A percentile compares a stretch with the other conserved stretches of the same genome.
Evolutionary conservation across 116 monocot genomes (phyloP).

Genomic region (Iris pallida): DNA sequence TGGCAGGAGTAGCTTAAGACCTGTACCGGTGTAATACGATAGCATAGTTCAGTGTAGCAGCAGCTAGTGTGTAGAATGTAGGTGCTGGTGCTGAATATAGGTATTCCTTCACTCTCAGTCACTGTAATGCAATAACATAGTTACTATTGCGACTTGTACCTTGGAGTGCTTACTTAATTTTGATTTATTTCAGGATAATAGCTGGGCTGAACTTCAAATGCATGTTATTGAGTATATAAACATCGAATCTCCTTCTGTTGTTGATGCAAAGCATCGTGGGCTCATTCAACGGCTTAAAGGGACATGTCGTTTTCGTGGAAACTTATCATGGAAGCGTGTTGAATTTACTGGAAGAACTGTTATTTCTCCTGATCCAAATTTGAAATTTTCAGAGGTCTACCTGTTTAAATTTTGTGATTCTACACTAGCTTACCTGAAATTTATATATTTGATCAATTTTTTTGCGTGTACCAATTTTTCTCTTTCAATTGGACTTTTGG

Average conservation of each 20-base stretch:
- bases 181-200: slow-evolving; percentile 43
- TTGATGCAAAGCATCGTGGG: slow-evolving; percentile 62
- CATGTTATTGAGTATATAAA: slow-evolving; percentile 89
- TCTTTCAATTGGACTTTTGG: neutral
- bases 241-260: slow-evolving; percentile 77
- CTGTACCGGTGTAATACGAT: too few relatives aligned
- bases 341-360: slow-evolving; percentile 97
- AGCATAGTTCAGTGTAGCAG: too few relatives aligned
- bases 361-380: slow-evolving; percentile 99
- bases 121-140: too few relatives aligned
- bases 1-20: too few relatives aligned
- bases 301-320: slow-evolving; percentile 92
- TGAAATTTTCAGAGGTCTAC: slow-evolving; percentile 94
- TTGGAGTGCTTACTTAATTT: slow-evolving; percentile 7
- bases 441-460: neutral
- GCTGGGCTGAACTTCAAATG: slow-evolving; percentile 75
- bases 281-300: slow-evolving; percentile 96
- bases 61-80: too few relatives aligned
- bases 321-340: slow-evolving; percentile 91
- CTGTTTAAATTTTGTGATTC: neutral
- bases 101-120: too few relatives aligned
- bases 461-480: neutral
- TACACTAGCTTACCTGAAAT: neutral
- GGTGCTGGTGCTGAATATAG: too few relatives aligned
- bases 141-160: too few relatives aligned